phyloP scores from a whole-genome alignment of 805 yeast genomes.

The Limtongia smithiae region DNA sequence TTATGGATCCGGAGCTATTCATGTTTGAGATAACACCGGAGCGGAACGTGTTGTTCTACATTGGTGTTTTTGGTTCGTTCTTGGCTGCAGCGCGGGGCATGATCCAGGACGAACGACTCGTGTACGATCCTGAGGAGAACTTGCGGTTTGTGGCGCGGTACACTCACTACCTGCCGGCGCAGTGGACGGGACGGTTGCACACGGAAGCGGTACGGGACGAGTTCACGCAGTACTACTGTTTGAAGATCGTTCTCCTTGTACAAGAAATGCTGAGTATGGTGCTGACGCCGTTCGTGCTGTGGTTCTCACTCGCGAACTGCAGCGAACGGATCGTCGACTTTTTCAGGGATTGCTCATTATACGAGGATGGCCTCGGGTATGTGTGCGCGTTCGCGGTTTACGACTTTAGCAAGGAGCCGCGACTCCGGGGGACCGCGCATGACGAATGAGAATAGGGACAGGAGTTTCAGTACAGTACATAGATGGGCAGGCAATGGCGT shows the following conservation, averaged over 20 bases:
- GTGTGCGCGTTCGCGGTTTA: constrained; percentile 95
- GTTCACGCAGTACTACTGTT: constrained; percentile 72
- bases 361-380: constrained; percentile 91
- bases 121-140: constrained; percentile 93
- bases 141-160: constrained; percentile 72
- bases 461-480: background rate
- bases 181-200: constrained; percentile 84
- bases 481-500: too few species aligned
- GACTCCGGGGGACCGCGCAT: background rate
- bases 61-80: constrained; percentile 80
- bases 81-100: constrained; percentile 80
- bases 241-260: constrained; percentile 64
- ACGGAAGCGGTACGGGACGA: constrained; percentile 77
- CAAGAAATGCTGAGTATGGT: constrained; percentile 79
- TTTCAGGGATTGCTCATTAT: constrained; percentile 82
- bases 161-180: constrained; percentile 84
- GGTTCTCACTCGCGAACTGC: constrained; percentile 72
- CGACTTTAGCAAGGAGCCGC: constrained; percentile 54
- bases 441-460: background rate
- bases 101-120: constrained; percentile 58
- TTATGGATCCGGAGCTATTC: constrained; percentile 86
- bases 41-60: constrained; percentile 77
- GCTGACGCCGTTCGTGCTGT: constrained; percentile 83
- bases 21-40: constrained; percentile 83
- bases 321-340: constrained; percentile 81